A percentile compares a stretch with the other conserved stretches of the same genome.
phyloP scores from a whole-genome alignment of 1,284 basidiomycete genomes.

The Prillingera fragicola region DNA sequence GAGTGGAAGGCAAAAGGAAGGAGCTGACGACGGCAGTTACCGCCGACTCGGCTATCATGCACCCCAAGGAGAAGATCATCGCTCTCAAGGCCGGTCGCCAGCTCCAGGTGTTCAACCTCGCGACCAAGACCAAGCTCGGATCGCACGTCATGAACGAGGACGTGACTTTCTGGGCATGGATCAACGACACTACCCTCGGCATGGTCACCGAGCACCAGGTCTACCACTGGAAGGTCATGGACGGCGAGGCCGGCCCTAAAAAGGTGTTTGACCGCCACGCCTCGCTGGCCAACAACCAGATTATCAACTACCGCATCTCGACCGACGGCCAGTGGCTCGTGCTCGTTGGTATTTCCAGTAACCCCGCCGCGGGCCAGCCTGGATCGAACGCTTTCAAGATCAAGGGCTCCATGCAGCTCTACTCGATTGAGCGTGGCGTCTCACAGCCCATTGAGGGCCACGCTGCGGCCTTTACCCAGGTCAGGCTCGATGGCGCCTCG shows the following conservation, averaged over 20 bases:
- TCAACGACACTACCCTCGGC: constrained; percentile 82
- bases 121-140: constrained; percentile 94
- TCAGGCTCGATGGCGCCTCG: constrained; percentile 81
- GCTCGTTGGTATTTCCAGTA: constrained; percentile 91
- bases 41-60: constrained; percentile 98
- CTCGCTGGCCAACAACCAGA: constrained; percentile 88
- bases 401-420: constrained; percentile 94
- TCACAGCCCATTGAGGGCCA: constrained; percentile 99
- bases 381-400: constrained; percentile 95
- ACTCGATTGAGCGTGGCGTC: constrained; percentile 71
- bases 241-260: constrained; percentile 38
- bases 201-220: constrained; percentile 93
- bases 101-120: constrained; percentile 97
- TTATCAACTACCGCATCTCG: constrained; percentile 95
- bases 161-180: constrained; percentile 98
- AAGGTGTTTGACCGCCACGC: constrained; percentile 85
- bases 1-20: constrained; percentile 9
- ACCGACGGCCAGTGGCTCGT: constrained; percentile 96
- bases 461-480: constrained; percentile 89
- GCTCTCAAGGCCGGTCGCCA: constrained; percentile 91
- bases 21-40: constrained; percentile 54
- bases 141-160: constrained; percentile 93
- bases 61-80: constrained; percentile 92
- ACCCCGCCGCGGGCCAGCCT: constrained; percentile 59
- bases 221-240: constrained; percentile 77